Percentiles rank a stretch among this genome's conserved stretches.
These are phyloP conservation scores for Rhodotorula babjevae DNA, from an alignment of 768 basidiomycete genomes.

Conservation along the genomic window DNA sequence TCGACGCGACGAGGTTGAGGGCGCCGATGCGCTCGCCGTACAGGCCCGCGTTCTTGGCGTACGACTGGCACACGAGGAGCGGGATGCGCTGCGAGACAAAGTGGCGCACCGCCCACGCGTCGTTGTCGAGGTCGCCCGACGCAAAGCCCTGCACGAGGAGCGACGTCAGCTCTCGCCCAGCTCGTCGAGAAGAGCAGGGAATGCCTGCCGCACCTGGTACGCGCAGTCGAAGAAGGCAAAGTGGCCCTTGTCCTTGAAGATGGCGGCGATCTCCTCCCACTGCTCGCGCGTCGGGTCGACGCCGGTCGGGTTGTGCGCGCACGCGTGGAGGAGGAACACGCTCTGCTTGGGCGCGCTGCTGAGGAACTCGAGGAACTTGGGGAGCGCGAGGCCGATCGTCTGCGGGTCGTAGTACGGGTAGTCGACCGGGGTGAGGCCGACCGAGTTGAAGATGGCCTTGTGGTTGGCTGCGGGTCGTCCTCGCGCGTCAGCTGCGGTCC, in stretches of 20 bases:
- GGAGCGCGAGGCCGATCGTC: slow-evolving; percentile 84
- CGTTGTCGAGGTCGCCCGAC: slow-evolving; percentile 79
- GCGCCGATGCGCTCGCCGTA: slow-evolving; percentile 99
- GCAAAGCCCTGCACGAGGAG: slow-evolving; percentile 69
- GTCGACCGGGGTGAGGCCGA: slow-evolving; percentile 73
- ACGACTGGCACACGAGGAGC: slow-evolving; percentile 84
- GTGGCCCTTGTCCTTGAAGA: slow-evolving; percentile 70
- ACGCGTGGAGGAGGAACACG: slow-evolving; percentile 87
- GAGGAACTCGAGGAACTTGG: slow-evolving; percentile 55
- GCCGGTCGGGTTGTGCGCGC: slow-evolving; percentile 94
- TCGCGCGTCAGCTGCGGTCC: slow-evolving; percentile 5
- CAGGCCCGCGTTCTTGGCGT: slow-evolving; percentile 99
- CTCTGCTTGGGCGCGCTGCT: slow-evolving; percentile 69
- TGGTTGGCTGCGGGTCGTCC: slow-evolving; percentile 52
- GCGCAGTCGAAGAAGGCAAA: slow-evolving; percentile 93
- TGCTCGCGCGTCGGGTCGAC: slow-evolving; percentile 89
- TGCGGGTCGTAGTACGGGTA: slow-evolving; percentile 81
- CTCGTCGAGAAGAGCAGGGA: slow-evolving; percentile 76
- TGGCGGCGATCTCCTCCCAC: slow-evolving; percentile 83
- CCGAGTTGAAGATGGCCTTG: slow-evolving; percentile 80
- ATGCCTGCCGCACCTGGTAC: slow-evolving; percentile 51
- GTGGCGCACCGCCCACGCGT: slow-evolving; percentile 91
- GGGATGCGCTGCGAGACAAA: slow-evolving; percentile 84
- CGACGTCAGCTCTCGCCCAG: slow-evolving; percentile 58
- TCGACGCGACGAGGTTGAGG: slow-evolving; percentile 64